These are phyloP conservation scores for Chalciporus chontae DNA, from an alignment of 768 basidiomycete species.

Conservation along the genomic window DNA sequence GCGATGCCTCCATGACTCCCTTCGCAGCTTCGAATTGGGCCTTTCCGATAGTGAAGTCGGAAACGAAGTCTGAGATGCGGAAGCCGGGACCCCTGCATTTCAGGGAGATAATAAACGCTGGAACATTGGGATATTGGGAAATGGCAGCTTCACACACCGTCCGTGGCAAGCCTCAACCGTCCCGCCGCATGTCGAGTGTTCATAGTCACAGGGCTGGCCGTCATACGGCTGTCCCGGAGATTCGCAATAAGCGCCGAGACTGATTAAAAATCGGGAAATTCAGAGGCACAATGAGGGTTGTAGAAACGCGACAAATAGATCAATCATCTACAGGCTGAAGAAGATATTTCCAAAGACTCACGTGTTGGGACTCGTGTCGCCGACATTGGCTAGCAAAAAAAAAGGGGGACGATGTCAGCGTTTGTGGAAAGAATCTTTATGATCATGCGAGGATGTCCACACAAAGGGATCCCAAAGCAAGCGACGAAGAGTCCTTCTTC, in stretches of 20 bases:
- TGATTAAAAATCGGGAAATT: constrained; percentile 25
- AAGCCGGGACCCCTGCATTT: constrained; percentile 67
- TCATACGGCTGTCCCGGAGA: constrained; percentile 67
- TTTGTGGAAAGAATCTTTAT: not conserved
- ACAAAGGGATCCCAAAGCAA: not conserved
- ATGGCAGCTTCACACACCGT: constrained; percentile 39
- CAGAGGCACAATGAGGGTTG: not conserved
- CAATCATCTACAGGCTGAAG: not conserved
- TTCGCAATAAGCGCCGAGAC: constrained; percentile 71
- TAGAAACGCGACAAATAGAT: not conserved
- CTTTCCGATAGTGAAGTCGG: constrained; percentile 68
- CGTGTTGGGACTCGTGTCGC: constrained; percentile 80
- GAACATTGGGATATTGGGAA: not conserved
- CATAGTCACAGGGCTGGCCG: constrained; percentile 64
- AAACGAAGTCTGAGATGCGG: constrained; percentile 70
- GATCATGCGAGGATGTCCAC: not conserved
- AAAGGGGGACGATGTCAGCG: not conserved
- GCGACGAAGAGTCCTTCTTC: not conserved
- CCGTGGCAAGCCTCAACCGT: constrained; percentile 67
- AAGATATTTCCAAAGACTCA: constrained; percentile 33
- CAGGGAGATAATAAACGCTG: not conserved
- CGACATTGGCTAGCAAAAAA: constrained; percentile 62
- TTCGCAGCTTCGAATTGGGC: constrained; percentile 68
- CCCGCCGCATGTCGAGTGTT: constrained; percentile 74
- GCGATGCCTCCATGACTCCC: constrained; percentile 48